Evolutionary conservation across 768 basidiomycete species (phyloP).

Genomic region (Guyanaporus albipodus): DNA sequence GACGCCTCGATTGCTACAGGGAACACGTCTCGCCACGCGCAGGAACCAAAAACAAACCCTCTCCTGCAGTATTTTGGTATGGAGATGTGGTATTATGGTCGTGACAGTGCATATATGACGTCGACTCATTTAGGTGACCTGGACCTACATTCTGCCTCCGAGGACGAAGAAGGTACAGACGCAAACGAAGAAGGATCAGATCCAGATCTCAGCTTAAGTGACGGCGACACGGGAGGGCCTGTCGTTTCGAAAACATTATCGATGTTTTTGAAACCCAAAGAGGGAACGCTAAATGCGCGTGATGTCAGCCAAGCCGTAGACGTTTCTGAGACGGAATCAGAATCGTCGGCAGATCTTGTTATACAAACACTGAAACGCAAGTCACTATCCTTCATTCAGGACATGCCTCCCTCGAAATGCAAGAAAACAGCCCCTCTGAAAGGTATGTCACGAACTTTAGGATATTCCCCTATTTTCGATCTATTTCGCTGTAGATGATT

Average conservation of each 20-base stretch:
- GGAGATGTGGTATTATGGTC: not conserved
- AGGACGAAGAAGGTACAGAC: constrained; percentile 29
- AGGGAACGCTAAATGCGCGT: not conserved
- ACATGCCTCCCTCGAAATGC: constrained; percentile 16
- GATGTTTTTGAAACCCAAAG: constrained; percentile 9
- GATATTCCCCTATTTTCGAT: not conserved
- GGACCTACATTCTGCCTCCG: constrained; percentile 51
- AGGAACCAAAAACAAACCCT: constrained; percentile 34
- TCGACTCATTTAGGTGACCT: constrained; percentile 34
- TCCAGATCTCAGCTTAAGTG: constrained; percentile 17
- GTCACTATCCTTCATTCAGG: constrained; percentile 14
- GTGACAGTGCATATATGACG: not conserved
- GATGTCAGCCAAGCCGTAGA: not conserved
- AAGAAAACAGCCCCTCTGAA: constrained; percentile 7
- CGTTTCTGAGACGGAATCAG: constrained; percentile 34
- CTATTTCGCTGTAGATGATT: constrained; percentile 28
- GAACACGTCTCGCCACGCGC: not conserved
- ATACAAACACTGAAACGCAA: constrained; percentile 21
- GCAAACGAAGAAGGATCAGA: constrained; percentile 20
- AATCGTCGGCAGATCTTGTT: constrained; percentile 22
- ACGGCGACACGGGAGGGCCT: constrained; percentile 23
- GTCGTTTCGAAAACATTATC: constrained; percentile 23
- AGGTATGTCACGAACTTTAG: constrained; percentile 12
- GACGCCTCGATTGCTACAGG: not conserved
- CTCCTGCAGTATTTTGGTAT: constrained; percentile 49